Evolutionary conservation across 2,329 filamentous ascomycete genomes (phyloP), one percentile per base, ranked within the genome.

Genomic region (Xylariaceae sp.): DNA sequence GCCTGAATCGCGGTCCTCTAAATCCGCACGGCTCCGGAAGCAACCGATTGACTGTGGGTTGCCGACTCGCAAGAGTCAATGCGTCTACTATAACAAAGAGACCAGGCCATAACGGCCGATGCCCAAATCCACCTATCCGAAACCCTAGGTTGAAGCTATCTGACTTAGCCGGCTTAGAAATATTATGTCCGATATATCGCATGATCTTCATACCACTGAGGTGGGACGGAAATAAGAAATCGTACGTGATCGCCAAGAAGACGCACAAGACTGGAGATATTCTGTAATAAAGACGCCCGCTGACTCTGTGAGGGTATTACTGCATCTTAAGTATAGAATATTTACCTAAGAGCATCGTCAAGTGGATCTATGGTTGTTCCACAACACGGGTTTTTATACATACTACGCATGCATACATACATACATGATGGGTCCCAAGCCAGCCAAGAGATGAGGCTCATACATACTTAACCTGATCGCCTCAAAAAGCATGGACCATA

Each of bases 21-120:
- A 48, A 46, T 48, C 41, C 18, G 32, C 32, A 37, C 5, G 5
- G 32, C 32, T 37, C 29, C 50, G 42, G 48, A 23, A 51, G 29
- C 40, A 47, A 37, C 44, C 40, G 40, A 42, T 20, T 42, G 50
- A 14, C 57, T 52, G 60, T 51, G 44, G 37, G 57, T 49, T 56
- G 7, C 57, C 57, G 60, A 47, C 45, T 45, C 29, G 19, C 26
- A 47, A 48, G 21, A 40, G 41, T 29, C 48, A 48, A 44, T 21
- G 40, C 42, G 37, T 10, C 32, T 37, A 14, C n/a, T n/a, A 41
- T 47, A 48, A 46, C 40, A 48, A 26, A 9, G 41, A 45, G 42
- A 43, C 51, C 43, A n/a, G 50, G 29, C 48, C 40, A 52, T 44
- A 37, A 44, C 40, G 23, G 47, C 45, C 41, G 57, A 50, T 50